phyloP scores from a whole-genome alignment of 1,284 basidiomycete species.

The Amylostereum areolatum region DNA sequence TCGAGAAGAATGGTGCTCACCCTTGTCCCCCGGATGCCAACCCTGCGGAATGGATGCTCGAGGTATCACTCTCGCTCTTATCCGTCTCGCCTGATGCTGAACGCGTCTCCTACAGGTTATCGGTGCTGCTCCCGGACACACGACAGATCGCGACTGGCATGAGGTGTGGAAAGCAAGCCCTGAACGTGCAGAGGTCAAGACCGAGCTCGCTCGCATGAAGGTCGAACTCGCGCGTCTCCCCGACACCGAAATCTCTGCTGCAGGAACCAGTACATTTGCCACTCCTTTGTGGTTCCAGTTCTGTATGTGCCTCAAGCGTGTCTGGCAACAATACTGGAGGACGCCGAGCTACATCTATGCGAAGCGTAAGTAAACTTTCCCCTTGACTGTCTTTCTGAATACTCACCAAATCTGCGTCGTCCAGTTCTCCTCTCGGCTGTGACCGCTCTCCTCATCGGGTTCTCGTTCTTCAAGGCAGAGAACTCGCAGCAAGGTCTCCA shows the following conservation, averaged over 20 bases:
- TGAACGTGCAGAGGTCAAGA: not conserved
- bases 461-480: too few species aligned
- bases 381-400: too few species aligned
- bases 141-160: not conserved
- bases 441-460: conserved; percentile 57
- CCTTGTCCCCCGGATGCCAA: conserved; percentile 59
- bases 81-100: conserved; percentile 50
- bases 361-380: too few species aligned
- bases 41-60: conserved; percentile 42
- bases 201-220: not conserved
- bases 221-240: not conserved
- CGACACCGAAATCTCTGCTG: not conserved
- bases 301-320: not conserved
- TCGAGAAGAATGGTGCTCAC: not conserved
- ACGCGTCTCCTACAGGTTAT: conserved; percentile 60
- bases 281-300: not conserved
- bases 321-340: not conserved
- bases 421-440: too few species aligned
- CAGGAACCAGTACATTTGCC: not conserved
- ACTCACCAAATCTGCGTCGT: too few species aligned
- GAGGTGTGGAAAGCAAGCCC: not conserved
- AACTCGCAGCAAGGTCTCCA: too few species aligned
- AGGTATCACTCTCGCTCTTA: conserved; percentile 63
- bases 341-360: not conserved
- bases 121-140: conserved; percentile 20